A percentile compares a stretch with the other conserved stretches of the same genome.
phyloP scores from a whole-genome alignment of 192 early-diverging fungal species.

The Podila horticola region DNA sequence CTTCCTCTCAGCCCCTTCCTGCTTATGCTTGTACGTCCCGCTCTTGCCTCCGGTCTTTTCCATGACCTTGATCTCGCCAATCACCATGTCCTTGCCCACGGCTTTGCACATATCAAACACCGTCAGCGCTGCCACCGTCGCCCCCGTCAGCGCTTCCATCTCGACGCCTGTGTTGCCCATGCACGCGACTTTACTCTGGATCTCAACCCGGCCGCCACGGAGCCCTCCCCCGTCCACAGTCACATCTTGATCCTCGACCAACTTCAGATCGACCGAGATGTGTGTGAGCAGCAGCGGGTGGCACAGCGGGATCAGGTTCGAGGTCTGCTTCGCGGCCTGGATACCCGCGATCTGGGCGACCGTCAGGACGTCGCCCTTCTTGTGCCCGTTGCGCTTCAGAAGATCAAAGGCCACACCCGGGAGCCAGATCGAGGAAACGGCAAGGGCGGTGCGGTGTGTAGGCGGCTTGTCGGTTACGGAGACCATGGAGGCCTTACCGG shows the following conservation, averaged over 20 bases:
- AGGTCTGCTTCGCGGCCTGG: conserved; percentile 88
- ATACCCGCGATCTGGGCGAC: conserved; percentile 93
- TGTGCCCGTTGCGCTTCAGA: conserved; percentile 69
- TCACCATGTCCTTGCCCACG: conserved; percentile 83
- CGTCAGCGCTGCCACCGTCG: conserved; percentile 83
- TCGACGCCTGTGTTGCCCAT: conserved; percentile 90
- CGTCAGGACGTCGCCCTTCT: conserved; percentile 91
- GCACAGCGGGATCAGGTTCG: conserved; percentile 86
- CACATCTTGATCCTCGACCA: conserved; percentile 50
- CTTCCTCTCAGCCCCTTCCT: conserved; percentile 8
- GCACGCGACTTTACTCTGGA: conserved; percentile 76
- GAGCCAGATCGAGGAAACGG: conserved; percentile 77
- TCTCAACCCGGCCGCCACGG: conserved; percentile 64
- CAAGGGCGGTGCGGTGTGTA: conserved; percentile 79
- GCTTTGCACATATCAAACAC: conserved; percentile 99
- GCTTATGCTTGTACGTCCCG: conserved; percentile 59
- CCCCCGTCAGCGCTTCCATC: conserved; percentile 87
- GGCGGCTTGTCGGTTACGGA: conserved; percentile 77
- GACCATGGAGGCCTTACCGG: conserved; percentile 89
- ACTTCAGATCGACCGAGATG: conserved; percentile 72
- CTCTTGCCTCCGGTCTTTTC: conserved; percentile 90
- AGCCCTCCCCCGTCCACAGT: not conserved
- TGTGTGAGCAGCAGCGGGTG: conserved; percentile 81
- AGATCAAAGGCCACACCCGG: conserved; percentile 72
- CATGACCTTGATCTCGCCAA: conserved; percentile 77